Evolutionary conservation across 352 stramenopile genomes (phyloP).

Genomic region (Thalassiosira hispida): DNA sequence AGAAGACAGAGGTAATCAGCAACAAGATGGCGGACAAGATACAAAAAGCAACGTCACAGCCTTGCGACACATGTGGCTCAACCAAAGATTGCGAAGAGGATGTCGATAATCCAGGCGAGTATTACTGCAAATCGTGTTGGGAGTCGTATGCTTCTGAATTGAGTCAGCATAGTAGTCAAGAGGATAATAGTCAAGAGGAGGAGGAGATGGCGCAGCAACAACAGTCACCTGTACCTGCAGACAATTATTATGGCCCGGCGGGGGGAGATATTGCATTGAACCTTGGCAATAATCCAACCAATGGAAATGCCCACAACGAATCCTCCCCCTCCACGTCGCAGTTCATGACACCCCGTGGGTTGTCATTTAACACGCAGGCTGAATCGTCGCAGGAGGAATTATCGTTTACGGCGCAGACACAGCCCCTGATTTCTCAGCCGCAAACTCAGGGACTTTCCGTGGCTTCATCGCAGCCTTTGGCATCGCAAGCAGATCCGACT

Average conservation of each 20-base stretch:
- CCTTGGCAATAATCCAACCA: not conserved
- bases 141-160: constrained; percentile 29
- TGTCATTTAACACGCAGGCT: constrained; percentile 7
- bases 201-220: not conserved
- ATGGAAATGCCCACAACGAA: not conserved
- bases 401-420: not conserved
- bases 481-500: not conserved
- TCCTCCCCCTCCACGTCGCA: constrained; percentile 1
- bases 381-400: not conserved
- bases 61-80: constrained; percentile 50
- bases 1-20: not conserved
- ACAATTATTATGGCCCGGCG: not conserved
- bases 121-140: constrained; percentile 57
- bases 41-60: not conserved
- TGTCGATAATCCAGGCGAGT: constrained; percentile 50
- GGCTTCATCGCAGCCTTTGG: not conserved
- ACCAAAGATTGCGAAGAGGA: constrained; percentile 57
- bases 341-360: constrained; percentile 17
- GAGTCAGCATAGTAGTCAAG: not conserved
- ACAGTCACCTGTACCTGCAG: not conserved
- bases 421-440: not conserved
- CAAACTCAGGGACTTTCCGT: constrained; percentile 6
- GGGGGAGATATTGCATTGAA: not conserved
- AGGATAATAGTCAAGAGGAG: not conserved
- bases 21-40: constrained; percentile 2